Conservation (phyloP, 2,329 filamentous ascomycete species). For the Emmonsia crescens region DNA sequence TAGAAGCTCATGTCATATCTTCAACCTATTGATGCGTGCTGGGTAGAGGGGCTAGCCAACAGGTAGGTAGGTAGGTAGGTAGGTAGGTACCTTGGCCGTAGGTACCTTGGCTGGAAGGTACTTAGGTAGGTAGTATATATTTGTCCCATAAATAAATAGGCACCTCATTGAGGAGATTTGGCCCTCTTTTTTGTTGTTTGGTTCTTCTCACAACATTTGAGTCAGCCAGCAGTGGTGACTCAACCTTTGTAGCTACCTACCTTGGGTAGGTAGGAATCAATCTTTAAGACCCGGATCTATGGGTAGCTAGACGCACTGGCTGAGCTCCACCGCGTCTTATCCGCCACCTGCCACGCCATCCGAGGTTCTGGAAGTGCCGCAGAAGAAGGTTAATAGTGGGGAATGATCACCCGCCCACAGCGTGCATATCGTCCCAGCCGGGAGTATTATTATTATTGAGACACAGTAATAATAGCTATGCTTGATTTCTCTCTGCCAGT, state of each 20-base stretch:
- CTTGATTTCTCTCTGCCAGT: too few species aligned
- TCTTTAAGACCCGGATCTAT: too few species aligned
- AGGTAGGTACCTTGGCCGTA: neutral
- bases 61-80: too few species aligned
- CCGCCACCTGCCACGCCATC: neutral
- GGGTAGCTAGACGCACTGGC: neutral
- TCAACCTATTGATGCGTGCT: neutral
- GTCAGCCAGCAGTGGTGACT: too few species aligned
- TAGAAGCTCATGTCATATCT: neutral
- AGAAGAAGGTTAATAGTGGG: neutral
- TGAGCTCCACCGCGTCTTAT: neutral
- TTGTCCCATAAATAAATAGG: too few species aligned
- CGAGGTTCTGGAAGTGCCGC: neutral
- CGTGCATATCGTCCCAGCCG: too few species aligned
- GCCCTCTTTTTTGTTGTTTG: neutral
- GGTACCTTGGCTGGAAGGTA: neutral
- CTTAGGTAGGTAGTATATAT: too few species aligned
- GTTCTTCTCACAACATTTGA: neutral
- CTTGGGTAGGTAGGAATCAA: too few species aligned
- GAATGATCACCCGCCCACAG: neutral
- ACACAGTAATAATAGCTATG: too few species aligned
- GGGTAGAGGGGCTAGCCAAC: neutral
- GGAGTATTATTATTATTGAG: too few species aligned
- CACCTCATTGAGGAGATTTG: too few species aligned
- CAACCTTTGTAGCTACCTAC: too few species aligned